Evolutionary conservation across 257 asterid genomes (phyloP), one percentile per base, ranked within the genome.

Genomic region (Fraxinus excelsior): DNA sequence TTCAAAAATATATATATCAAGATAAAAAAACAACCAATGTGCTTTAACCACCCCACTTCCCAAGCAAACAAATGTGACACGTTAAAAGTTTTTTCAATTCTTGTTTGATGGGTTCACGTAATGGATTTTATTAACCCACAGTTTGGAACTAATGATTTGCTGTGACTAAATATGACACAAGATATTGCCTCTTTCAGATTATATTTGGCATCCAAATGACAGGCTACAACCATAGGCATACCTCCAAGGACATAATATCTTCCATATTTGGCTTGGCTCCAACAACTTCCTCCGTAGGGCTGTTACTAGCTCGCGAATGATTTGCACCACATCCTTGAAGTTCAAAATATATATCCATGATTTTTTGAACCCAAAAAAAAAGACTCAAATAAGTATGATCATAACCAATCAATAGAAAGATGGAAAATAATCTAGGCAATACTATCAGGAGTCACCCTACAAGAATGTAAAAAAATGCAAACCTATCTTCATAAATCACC

Each of bases 201-300:
- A 34, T 67, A 78, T 51, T 56, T 58, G 73, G 71, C 72, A 44
- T 76, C 35, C 26, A 75, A 66, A 62, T 60, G 29, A 46, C 75
- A 74, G 46, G 34, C 44, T 76, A 79, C 60, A 75, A 78, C 71
- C 40, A 62, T 26, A 26, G 28, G 68, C 75, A 67, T 86, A 92
- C 99, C 96, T 87, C 96, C 21, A 91, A 67, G 56, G 88, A 65
- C 26, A 79, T 81, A 64, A 80, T 34, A 81, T 84, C 91, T 69
- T 87, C 86, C 46, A 71, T 75, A 80, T 66, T 87, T 81, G 86
- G 75, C 79, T 86, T 92, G 82, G 83, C 82, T 74, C 85, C 90
- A 35, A 78, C 82, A 71, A 82, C 83, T 78, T 84, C 91, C 67
- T 83, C 88, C n/a, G 72, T 26, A 72, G 77, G 84, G 70, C 91